Evolutionary conservation across 495 filamentous ascomycete species (phyloP), one percentile per base, ranked within the genome.

Genomic region (Xylaria intraflava): DNA sequence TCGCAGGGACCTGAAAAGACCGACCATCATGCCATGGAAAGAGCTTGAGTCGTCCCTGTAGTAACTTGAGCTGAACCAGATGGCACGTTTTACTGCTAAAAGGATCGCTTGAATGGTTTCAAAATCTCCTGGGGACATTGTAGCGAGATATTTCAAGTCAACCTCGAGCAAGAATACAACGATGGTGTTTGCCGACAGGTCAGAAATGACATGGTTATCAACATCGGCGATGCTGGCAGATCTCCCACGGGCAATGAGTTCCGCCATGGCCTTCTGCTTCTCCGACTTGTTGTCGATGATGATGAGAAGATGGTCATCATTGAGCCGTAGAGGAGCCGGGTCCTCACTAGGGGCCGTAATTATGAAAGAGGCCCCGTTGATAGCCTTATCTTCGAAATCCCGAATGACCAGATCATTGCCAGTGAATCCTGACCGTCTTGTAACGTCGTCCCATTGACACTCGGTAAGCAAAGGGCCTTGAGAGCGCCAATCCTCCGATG

Each of bases 141-240:
- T 51, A n/a, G 69, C 52, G 6, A 83, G 71, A 2, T 73, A 58
- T 0, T 73, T 66, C 6, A 64, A 62, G 55, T 76, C 69, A 9
- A 76, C 60, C 26, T 82, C 80, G 8, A 67, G 51, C 33, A 83
- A 55, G 49, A 62, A 70, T 19, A 82, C 51, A 1, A 79, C 68
- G 42, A 10, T 51, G 10, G 12, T 49, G 30, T 35, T 41, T 30
- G 39, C 3, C 14, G 47, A 54, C 43, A 6, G 62, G 5, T 2
- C 62, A 50, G 29, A 56, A 36, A 33, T 10, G 39, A 14, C n/a
- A 56, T 45, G 26, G 16, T 14, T 27, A 12, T 12, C 19, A 16
- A 2, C 16, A 29, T 26, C 3, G n/a, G 33, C 11, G 47, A 6
- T 9, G 36, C 14, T 16, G 53, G 51, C 2, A 65, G 48, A 17